Conservation (phyloP, 768 basidiomycete genomes). For the Hygrocybe coccinea region DNA sequence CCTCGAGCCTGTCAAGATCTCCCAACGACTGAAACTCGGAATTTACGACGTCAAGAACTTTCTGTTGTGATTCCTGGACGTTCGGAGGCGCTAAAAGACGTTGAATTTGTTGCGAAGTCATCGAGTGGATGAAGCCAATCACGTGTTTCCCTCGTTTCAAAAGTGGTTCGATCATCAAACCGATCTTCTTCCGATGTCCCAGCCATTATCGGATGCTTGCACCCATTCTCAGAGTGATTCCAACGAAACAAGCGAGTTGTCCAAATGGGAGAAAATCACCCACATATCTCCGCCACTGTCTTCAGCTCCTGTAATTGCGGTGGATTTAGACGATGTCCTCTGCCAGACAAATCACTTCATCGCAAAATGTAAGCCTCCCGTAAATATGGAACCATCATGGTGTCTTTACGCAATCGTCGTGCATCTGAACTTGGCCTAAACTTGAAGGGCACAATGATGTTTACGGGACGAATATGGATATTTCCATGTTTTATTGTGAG, state of each 20-base stretch:
- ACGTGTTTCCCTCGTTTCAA: too few relatives aligned
- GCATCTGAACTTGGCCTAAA: not conserved
- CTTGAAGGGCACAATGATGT: conserved; percentile 59
- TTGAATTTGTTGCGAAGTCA: conserved; percentile 44
- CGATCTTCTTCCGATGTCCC: not conserved
- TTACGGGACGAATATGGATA: conserved; percentile 52
- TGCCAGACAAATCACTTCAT: conserved; percentile 56
- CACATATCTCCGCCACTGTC: conserved; percentile 20
- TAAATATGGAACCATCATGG: not conserved
- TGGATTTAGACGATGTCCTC: conserved; percentile 68
- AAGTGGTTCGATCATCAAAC: too few relatives aligned
- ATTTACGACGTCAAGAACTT: conserved; percentile 34
- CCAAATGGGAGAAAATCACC: not conserved
- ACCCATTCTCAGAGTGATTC: too few relatives aligned
- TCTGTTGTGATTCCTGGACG: conserved; percentile 21
- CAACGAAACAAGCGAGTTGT: too few relatives aligned
- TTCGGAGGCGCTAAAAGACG: conserved; percentile 48
- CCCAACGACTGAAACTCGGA: conserved; percentile 43
- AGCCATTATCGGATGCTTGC: conserved; percentile 30
- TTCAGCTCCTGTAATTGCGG: conserved; percentile 45
- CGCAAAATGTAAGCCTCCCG: conserved; percentile 46
- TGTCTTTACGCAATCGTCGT: not conserved
- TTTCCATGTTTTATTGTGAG: conserved; percentile 60
- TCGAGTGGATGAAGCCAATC: conserved; percentile 12
- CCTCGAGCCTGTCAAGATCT: conserved; percentile 47